Evolutionary conservation across 768 basidiomycete genomes (phyloP), one percentile per base, ranked within the genome.

Genomic region (Boletus bicolor): DNA sequence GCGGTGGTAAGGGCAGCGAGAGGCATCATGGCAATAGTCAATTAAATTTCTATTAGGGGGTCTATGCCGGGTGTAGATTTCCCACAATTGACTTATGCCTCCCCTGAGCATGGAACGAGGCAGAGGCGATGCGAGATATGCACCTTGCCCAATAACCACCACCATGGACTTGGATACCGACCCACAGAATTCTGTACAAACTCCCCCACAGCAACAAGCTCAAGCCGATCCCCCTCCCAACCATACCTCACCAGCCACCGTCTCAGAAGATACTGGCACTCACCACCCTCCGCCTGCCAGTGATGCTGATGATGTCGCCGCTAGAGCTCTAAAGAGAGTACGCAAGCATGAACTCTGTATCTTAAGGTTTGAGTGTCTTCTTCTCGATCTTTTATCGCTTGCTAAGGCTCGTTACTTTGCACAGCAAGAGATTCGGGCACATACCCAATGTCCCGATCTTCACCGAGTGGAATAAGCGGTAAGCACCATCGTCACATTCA

Each of bases 361-460:
- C 0, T 34, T 57, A 10, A 11, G 50, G 63, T 60, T 17, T 7
- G 36, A 11, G 9, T 41, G 6, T 34, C 14, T 35, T 42, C 39
- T 24, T 24, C 41, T 26, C 32, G 26, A 46, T 51, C 15, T 24
- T 35, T 21, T 9, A 56, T 51, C 44, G 14, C 8, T 35, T 7
- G 2, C 21, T 14, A 24, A 57, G 26, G 0, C 17, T 30, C 10
- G 5, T 43, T 24, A 26, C 32, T 48, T 6, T 42, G 36, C 9
- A 11, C 45, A 70, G 69, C 26, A 57, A 52, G 49, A 56, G 30
- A 1, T 69, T 68, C 19, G 70, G 69, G 14, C 30, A 55, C 36
- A 70, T 72, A 21, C 69, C 66, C 2, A 47, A 51, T 17, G 44
- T 70, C 34, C 52, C 54, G 1, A 41, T 70, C 7, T 70, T 72